Base-by-base conservation (phyloP, 495 filamentous ascomycete genomes). In the Aspergillus mulundensis region DNA sequence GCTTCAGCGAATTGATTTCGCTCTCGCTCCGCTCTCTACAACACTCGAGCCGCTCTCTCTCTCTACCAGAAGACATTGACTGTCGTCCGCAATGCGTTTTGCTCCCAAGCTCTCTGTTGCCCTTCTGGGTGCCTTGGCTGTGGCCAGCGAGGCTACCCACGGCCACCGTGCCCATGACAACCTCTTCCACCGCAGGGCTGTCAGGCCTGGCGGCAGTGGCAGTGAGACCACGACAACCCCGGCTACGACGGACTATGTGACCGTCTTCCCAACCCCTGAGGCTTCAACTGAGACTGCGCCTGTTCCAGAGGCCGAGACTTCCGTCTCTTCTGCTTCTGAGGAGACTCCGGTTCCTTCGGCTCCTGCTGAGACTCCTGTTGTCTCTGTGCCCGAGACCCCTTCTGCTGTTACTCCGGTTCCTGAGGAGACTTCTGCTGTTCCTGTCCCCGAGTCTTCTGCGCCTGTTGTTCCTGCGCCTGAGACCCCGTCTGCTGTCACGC, bases 1-100 rank as follows among this genome's bases (percentile, higher is more conserved):
- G 15, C 21, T 42, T 39, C 30, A 58, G 75, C 75, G 76, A 76
- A 79, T 79, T 60, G 73, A 77, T 60, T 79, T 80, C 76, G 76
- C 60, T 64, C 44, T 63, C 64, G 36, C 53, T 68, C 66, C 54
- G 24, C 5, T 14, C 18, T 23, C 21, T 24, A 30, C 30, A 36
- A n/a, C 25, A 54, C 11, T n/a, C 25, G 8, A 28, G 25, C 25
- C 32, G 12, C 32, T 36, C 12, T 36, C 12, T 4, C 28, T 36
- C 32, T 36, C 32, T 36, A 36, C 32, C 32, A 36, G 7, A 10
- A 15, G 32, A 36, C 32, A 36, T 11, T 36, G 7, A 36, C 25
- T 28, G 25, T 28, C 25, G 25, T 28, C 25, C 25, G 66, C 62
- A 67, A 76, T 76, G 73, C 68, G 69, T 48, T 61, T 72, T 55